phyloP scores from a whole-genome alignment of 2,329 filamentous ascomycete species.

The Penicillium sp. region DNA sequence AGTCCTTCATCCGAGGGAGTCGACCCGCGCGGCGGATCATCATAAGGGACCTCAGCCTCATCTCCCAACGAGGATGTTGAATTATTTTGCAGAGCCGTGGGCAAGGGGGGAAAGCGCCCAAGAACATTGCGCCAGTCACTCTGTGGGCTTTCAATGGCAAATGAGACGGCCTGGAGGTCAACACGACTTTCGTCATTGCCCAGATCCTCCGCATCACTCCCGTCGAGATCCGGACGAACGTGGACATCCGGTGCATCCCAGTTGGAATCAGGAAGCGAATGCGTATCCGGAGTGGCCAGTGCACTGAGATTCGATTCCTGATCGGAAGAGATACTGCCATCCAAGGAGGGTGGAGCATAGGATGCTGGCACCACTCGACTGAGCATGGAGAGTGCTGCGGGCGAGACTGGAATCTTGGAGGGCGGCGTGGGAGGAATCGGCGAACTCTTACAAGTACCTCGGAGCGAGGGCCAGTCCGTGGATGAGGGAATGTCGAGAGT shows the following conservation, averaged over 20 bases:
- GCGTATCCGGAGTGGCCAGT: constrained; percentile 78
- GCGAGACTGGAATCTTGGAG: constrained; percentile 71
- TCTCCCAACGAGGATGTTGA: constrained; percentile 21
- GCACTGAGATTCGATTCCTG: constrained; percentile 82
- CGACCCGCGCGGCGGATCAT: constrained; percentile 28
- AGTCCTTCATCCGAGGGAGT: constrained; percentile 58
- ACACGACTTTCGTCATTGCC: constrained; percentile 30
- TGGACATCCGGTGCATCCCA: constrained; percentile 58
- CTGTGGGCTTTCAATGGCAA: constrained; percentile 43
- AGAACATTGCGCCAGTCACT: constrained; percentile 64
- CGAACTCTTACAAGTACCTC: constrained; percentile 55
- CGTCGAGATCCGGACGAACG: constrained; percentile 40
- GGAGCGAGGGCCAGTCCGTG: constrained; percentile 60
- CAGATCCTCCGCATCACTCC: constrained; percentile 32
- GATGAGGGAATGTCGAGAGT: constrained; percentile 63
- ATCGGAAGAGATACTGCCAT: constrained; percentile 86
- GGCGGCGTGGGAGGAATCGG: constrained; percentile 54
- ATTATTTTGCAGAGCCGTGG: constrained; percentile 29
- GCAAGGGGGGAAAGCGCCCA: constrained; percentile 46
- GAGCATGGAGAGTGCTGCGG: constrained; percentile 73
- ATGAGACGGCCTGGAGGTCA: constrained; percentile 38
- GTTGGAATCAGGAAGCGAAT: constrained; percentile 57
- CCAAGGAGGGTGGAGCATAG: constrained; percentile 83
- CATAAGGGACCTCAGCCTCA: constrained; percentile 5
- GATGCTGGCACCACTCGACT: constrained; percentile 70